Evolutionary conservation across 805 yeast genomes (phyloP), one percentile per base, ranked within the genome.

Genomic region (Candida stauntonica): DNA sequence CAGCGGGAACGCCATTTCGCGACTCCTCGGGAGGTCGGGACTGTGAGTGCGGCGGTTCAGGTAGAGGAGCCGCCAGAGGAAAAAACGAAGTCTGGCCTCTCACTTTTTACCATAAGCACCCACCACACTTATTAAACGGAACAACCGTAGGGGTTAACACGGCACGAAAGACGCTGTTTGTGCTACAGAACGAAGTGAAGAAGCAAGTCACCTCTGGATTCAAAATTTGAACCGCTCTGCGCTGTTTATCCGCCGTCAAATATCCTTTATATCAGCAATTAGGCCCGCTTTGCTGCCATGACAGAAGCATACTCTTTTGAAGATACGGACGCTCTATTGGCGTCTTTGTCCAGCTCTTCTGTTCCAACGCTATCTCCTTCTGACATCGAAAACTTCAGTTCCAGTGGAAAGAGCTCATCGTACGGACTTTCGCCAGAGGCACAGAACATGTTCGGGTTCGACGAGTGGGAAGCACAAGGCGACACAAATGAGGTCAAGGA

Each of bases 261-360:
- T 21, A 11, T 8, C 7, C 11, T 21, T 21, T 21, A 8, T 7
- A 21, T 21, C 7, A 21, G 11, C 24, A 21, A 11, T 8, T 11
- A 11, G 9, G 11, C 24, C 7, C 24, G 11, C 9, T 11, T 11
- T 8, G 7, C 11, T 14, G 18, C 30, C 18, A 41, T 36, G 41
- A 31, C 40, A 7, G 41, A 35, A 12, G 5, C 35, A 19, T 55
- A 49, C 41, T 47, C 60, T 19, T 55, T 54, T 36, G 56, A 50
- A 23, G 58, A 49, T 23, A 52, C 60, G 9, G 58, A 54, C 21
- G 57, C 60, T n/a, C 42, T 55, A 3, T 30, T 55, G 17, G 58
- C 54, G 9, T 49, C 58, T 0, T 38, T 55, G 11, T 50, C 56
- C 16, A 28, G 43, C 15, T 46, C 58, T 1, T 48, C 57, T 2